Conservation (phyloP, 192 early-diverging fungal species). For the Powellomyces hirtus region DNA sequence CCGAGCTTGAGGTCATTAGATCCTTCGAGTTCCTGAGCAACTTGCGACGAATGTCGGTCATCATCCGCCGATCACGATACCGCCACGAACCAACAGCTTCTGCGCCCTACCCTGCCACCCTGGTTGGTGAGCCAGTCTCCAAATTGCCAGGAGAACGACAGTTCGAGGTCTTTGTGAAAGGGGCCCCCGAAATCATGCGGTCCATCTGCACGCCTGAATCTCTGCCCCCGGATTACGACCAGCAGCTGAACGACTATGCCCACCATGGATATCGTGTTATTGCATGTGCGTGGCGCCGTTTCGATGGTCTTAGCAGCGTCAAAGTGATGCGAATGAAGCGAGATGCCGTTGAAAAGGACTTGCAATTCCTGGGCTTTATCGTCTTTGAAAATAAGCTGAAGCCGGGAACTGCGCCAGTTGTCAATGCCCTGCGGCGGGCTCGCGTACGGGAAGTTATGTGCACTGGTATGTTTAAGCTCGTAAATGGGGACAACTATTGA, state of each 20-base stretch:
- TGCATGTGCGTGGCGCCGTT: slow-evolving; percentile 80
- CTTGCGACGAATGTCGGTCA: slow-evolving; percentile 89
- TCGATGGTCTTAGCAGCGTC: slow-evolving; percentile 65
- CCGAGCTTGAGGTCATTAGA: slow-evolving; percentile 53
- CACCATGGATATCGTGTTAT: slow-evolving; percentile 98
- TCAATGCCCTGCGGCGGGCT: slow-evolving; percentile 76
- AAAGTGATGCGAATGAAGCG: slow-evolving; percentile 80
- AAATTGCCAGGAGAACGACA: slow-evolving; percentile 16
- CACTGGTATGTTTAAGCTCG: no score
- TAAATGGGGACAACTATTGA: no score
- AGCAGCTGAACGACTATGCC: slow-evolving; percentile 78
- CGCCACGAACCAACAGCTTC: background rate
- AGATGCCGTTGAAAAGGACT: slow-evolving; percentile 77
- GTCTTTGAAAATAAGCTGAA: slow-evolving; percentile 99
- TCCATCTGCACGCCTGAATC: slow-evolving; percentile 82
- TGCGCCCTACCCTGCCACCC: background rate
- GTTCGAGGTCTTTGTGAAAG: slow-evolving; percentile 89
- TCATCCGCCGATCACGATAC: slow-evolving; percentile 56
- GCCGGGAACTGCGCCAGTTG: slow-evolving; percentile 72
- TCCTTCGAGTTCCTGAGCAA: slow-evolving; percentile 91
- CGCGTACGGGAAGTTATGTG: slow-evolving; percentile 96
- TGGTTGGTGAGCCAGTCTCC: background rate
- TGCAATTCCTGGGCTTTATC: slow-evolving; percentile 92
- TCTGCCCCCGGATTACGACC: slow-evolving; percentile 81
- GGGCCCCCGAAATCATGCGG: slow-evolving; percentile 93